Conservation (phyloP, 2,329 filamentous ascomycete genomes). For the Coccinonectria pachysandricola region DNA sequence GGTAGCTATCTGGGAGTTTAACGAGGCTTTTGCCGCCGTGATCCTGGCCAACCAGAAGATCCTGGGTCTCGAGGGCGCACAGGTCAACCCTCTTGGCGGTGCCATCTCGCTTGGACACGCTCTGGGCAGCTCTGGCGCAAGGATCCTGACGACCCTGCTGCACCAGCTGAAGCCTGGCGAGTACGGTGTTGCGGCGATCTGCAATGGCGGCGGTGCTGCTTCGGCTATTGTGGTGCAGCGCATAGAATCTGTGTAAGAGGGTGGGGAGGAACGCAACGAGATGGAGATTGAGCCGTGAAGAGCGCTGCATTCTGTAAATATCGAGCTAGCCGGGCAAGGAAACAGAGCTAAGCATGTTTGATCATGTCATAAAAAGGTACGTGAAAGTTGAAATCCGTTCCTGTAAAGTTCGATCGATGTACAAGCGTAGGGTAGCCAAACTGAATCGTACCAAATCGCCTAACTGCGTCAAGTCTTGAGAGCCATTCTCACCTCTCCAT, state of each 20-base stretch:
- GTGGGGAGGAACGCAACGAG: not conserved
- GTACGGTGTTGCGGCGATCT: slow-evolving; percentile 92
- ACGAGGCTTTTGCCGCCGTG: slow-evolving; percentile 93
- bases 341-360: too few relatives aligned
- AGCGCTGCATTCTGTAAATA: too few relatives aligned
- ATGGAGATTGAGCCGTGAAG: too few relatives aligned
- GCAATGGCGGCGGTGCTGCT: slow-evolving; percentile 90
- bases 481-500: too few relatives aligned
- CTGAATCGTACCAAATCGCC: too few relatives aligned
- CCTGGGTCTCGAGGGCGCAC: slow-evolving; percentile 66
- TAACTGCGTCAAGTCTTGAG: too few relatives aligned
- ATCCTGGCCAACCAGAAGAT: slow-evolving; percentile 95
- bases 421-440: too few relatives aligned
- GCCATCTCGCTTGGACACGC: slow-evolving; percentile 90
- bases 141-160: slow-evolving; percentile 80
- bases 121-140: slow-evolving; percentile 82
- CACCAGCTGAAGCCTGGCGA: slow-evolving; percentile 88
- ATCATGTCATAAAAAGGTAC: too few relatives aligned
- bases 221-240: slow-evolving; percentile 87
- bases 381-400: too few relatives aligned
- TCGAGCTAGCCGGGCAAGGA: too few relatives aligned
- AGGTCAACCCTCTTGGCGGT: slow-evolving; percentile 79
- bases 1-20: slow-evolving; percentile 95
- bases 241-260: slow-evolving; percentile 46
- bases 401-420: too few relatives aligned